Percentiles rank a stretch among this genome's conserved stretches.
Evolutionary conservation across 345 rosid species (phyloP).

Genomic region (Citrus unshiu): DNA sequence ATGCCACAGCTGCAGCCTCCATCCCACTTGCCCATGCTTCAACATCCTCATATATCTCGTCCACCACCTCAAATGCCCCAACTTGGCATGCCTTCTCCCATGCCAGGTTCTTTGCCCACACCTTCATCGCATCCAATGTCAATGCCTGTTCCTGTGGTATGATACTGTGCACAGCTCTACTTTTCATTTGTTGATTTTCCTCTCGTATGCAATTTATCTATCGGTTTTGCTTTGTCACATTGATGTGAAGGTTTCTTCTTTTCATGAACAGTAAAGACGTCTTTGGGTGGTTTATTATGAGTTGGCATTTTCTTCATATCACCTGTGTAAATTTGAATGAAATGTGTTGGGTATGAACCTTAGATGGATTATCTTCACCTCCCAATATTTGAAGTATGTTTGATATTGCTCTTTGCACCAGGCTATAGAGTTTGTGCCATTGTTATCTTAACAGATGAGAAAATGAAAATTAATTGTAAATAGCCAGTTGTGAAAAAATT

Average conservation of each 20-base stretch:
- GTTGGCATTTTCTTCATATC: background rate
- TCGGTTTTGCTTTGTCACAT: background rate
- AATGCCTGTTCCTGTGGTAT: slow-evolving; percentile 87
- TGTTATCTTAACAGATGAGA: background rate
- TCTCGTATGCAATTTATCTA: background rate
- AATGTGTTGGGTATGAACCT: background rate
- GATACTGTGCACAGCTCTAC: slow-evolving; percentile 3
- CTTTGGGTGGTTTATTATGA: background rate
- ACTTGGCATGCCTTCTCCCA: slow-evolving; percentile 46
- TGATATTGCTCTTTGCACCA: background rate
- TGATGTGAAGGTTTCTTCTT: background rate
- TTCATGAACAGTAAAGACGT: background rate
- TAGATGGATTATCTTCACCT: background rate
- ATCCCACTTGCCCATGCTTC: slow-evolving; percentile 69
- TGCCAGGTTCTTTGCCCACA: slow-evolving; percentile 39
- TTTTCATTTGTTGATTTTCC: background rate
- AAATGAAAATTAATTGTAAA: background rate
- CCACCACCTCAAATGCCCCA: slow-evolving; percentile 82
- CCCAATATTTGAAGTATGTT: background rate
- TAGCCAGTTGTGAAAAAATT: background rate
- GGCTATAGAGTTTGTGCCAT: background rate
- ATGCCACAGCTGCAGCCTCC: slow-evolving; percentile 89
- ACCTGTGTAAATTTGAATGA: background rate
- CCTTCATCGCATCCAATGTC: slow-evolving; percentile 50
- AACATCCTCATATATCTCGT: slow-evolving; percentile 76